Base-by-base conservation (phyloP, 805 yeast species). In the Candida khao-thaluensis region DNA sequence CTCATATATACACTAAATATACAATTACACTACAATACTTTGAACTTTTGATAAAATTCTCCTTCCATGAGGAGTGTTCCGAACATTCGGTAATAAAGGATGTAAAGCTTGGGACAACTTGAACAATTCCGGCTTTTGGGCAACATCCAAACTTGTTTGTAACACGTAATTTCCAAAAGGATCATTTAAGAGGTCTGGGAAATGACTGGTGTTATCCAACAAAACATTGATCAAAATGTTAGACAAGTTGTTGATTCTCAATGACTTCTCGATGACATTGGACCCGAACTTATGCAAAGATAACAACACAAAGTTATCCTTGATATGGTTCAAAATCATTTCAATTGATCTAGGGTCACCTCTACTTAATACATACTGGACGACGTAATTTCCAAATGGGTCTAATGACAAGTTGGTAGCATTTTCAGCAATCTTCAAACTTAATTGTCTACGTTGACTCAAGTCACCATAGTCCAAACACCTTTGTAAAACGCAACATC, bases 311-410 rank as follows among this genome's bases (percentile, higher is more conserved):
- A 66, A 54, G 47, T 67, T 59, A n/a, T 55, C 30, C 42, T 51
- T 57, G 32, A 67, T 62, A 42, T 65, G 71, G 31, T 59, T 54
- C 46, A 66, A 53, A 23, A 69, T 65, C 30, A 57, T 43, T 26
- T 44, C 51, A 24, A 66, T 57, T 23, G 67, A 58, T 21, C 44
- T 50, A 12, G 59, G 64, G 47, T 67, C 72, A 9, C 72, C 72
- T 37, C 78, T 68, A 2, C 75, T 66, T 47, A 85, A 68, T 16
- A 93, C 95, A 55, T 93, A 91, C 63, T 93, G 99, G 37, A 93
- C 89, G 36, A 93, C 98, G 61, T 93, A 93, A 61, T 93, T 93
- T 24, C 99, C 99, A 66, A 85, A 93, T 10, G 97, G 97, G 62
- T 93, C 97, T 41, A 85, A 72, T 12, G 95, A 81, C 38, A 93